These are phyloP conservation scores for Botryotinia convoluta DNA, from an alignment of 2,329 filamentous ascomycete genomes.

Conservation along the genomic window DNA sequence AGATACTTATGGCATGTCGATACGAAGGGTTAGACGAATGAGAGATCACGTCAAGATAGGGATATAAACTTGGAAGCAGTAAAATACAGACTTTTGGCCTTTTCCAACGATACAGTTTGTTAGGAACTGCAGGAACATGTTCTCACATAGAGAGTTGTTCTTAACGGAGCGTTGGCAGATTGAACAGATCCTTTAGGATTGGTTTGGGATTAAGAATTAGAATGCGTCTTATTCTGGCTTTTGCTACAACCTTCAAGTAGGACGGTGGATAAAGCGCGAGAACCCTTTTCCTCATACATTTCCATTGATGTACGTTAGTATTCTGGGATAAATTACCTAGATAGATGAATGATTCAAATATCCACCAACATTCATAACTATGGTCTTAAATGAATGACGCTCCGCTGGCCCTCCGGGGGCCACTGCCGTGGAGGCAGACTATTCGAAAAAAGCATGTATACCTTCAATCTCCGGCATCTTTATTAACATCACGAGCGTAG, in stretches of 20 bases:
- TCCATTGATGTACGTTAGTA: background rate
- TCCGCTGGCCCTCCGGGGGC: background rate
- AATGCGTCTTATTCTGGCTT: conserved; percentile 36
- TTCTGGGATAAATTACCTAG: background rate
- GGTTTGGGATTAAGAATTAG: conserved; percentile 38
- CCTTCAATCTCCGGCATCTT: background rate
- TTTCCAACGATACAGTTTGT: conserved; percentile 67
- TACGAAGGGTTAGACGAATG: background rate
- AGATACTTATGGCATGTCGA: background rate
- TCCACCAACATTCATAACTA: background rate
- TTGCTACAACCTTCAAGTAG: conserved; percentile 36
- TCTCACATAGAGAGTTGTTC: conserved; percentile 64
- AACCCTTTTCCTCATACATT: conserved; percentile 37
- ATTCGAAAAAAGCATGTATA: background rate
- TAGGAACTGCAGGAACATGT: conserved; percentile 68
- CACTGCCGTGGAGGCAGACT: background rate
- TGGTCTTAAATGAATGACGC: background rate
- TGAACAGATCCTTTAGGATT: conserved; percentile 12
- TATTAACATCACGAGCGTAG: background rate
- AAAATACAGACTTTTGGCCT: background rate
- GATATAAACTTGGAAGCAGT: background rate
- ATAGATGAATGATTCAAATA: background rate
- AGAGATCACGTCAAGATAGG: background rate
- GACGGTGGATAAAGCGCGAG: conserved; percentile 37
- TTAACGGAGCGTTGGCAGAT: conserved; percentile 80